Base-by-base conservation (phyloP, 176 grass and related monocot species). In the Melocanna baccifera region DNA sequence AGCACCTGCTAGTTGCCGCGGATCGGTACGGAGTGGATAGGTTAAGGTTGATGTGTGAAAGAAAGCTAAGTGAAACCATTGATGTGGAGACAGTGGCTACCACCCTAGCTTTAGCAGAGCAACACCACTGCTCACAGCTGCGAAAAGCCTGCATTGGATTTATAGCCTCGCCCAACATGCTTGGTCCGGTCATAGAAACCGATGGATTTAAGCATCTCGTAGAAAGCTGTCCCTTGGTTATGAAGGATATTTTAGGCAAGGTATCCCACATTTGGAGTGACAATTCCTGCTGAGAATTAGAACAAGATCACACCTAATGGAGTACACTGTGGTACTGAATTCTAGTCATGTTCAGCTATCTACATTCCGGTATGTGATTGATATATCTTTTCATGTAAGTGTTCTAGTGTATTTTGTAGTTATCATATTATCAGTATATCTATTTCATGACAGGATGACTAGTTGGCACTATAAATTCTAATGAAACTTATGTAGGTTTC, bases 191-290 rank as follows among this genome's bases (percentile, higher is more conserved):
- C 84, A 83, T 86, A 50, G 12, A 18, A 29, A 79, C 73, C 0
- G 84, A 90, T 3, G 88, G 84, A 22, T 90, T 87, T 66, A 82
- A 71, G 68, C 88, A 87, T 73, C 88, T 90, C 4, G 5, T 86
- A 5, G 74, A 62, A 8, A 87, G 84, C 78, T 90, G 83, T 9
- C 88, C 88, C 0, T 22, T 77, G 64, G n/a, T 90, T 29, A 42
- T 90, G 83, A 83, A 72, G 78, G 84, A 90, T 22, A 81, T 90
- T 72, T 63, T 90, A 26, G 79, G 56, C 2, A 73, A 78, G 88
- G 86, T 88, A 9, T 88, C 86, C 0, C 28, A 22, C 57, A 71
- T 88, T 36, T 88, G 86, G 86, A 71, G 37, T 11, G 80, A 83
- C 46, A 70, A 34, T 43, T 14, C 56, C 40, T 9, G 22, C 16